phyloP scores from a whole-genome alignment of 805 yeast genomes.

The Dipodascus geniculatus region DNA sequence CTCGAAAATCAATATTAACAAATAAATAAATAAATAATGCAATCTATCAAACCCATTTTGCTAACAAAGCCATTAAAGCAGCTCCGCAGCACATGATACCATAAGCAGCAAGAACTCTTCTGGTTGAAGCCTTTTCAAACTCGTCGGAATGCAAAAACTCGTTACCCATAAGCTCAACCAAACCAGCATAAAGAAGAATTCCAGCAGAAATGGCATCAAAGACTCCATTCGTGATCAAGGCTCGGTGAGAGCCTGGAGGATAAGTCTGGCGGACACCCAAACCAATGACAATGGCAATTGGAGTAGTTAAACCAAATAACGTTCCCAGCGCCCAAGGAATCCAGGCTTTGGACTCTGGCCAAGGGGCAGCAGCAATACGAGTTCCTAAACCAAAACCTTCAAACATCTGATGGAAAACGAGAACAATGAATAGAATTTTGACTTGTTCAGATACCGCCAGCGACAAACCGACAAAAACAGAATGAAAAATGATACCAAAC shows the following conservation, averaged over 20 bases:
- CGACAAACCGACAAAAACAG: constrained; percentile 69
- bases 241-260: constrained; percentile 38
- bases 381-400: constrained; percentile 83
- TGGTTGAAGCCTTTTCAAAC: constrained; percentile 12
- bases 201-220: constrained; percentile 74
- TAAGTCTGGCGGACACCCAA: constrained; percentile 56
- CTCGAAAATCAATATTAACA: too few species aligned
- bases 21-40: background rate
- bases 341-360: constrained; percentile 30
- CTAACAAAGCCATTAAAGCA: constrained; percentile 51
- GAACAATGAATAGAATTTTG: constrained; percentile 51
- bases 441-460: constrained; percentile 69
- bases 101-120: constrained; percentile 14
- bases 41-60: constrained; percentile 35
- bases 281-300: constrained; percentile 69
- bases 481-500: constrained; percentile 74
- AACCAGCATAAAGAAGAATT: constrained; percentile 61
- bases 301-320: constrained; percentile 48
- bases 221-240: constrained; percentile 56
- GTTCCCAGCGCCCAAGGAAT: constrained; percentile 29
- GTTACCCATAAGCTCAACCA: constrained; percentile 71
- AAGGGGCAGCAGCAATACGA: constrained; percentile 45
- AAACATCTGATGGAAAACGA: constrained; percentile 51
- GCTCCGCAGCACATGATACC: constrained; percentile 38
- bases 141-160: constrained; percentile 44